phyloP scores from a whole-genome alignment of 2,329 filamentous ascomycete species.

The Apiospora hydei region DNA sequence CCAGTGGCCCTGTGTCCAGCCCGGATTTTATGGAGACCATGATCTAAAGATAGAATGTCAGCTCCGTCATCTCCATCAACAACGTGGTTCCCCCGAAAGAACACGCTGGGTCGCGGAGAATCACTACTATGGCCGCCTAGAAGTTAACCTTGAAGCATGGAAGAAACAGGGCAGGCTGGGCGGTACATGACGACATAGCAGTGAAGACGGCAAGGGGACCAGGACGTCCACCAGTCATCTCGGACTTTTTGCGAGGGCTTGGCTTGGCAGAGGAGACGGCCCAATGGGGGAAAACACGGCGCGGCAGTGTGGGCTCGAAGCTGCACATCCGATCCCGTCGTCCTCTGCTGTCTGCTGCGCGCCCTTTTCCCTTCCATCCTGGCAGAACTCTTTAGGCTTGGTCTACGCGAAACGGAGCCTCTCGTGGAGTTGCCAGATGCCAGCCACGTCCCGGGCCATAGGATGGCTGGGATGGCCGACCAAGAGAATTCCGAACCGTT shows the following conservation, averaged over 20 bases:
- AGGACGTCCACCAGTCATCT: neutral
- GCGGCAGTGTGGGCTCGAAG: neutral
- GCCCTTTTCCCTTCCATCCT: neutral
- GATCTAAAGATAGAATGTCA: conserved; percentile 4
- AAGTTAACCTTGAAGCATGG: neutral
- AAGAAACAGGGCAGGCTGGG: neutral
- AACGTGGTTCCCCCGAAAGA: neutral
- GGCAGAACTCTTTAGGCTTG: neutral
- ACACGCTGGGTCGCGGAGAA: neutral
- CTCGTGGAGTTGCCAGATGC: conserved; percentile 1
- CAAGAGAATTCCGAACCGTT: neutral
- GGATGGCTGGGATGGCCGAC: neutral
- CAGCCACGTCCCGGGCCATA: neutral
- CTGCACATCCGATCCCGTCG: conserved; percentile 1
- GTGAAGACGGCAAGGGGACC: neutral
- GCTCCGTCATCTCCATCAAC: neutral
- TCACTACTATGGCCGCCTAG: neutral
- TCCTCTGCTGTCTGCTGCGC: neutral
- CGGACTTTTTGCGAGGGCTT: conserved; percentile 17
- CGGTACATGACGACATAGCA: neutral
- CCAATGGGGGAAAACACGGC: neutral
- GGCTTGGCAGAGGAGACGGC: neutral
- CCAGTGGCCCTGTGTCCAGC: neutral
- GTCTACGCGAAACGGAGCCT: neutral
- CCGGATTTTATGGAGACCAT: conserved; percentile 8